A percentile compares a stretch with the other conserved stretches of the same genome.
Conservation (phyloP, 352 stramenopile genomes). For the Globisporangium recalcitrans region DNA sequence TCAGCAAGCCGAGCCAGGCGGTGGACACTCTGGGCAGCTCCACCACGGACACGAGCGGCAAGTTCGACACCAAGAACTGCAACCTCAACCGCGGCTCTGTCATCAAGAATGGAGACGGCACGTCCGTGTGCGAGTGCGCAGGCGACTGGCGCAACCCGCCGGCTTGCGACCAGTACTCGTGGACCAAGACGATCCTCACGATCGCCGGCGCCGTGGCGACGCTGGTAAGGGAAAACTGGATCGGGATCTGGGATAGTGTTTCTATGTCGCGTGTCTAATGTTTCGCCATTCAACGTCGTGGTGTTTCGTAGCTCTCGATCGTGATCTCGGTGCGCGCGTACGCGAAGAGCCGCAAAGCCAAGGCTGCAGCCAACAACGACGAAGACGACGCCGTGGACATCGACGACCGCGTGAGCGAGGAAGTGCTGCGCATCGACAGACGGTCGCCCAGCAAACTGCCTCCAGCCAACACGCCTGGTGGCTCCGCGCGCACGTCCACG, state of each 20-base stretch:
- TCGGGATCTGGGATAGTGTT: background rate
- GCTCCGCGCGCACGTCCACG: constrained; percentile 3
- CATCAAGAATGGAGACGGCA: constrained; percentile 31
- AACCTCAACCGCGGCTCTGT: constrained; percentile 47
- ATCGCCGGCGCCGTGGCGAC: constrained; percentile 53
- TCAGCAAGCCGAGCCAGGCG: constrained; percentile 4
- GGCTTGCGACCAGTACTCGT: constrained; percentile 38
- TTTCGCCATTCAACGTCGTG: no score
- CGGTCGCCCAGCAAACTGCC: constrained; percentile 9
- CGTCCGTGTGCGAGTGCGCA: constrained; percentile 43
- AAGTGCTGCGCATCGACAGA: constrained; percentile 13
- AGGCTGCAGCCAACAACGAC: background rate
- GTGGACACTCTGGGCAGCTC: constrained; percentile 16
- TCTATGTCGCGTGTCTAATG: constrained; percentile 1
- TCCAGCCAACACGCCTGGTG: background rate
- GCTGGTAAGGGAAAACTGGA: constrained; percentile 17
- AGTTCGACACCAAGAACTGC: constrained; percentile 34
- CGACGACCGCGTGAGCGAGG: constrained; percentile 15
- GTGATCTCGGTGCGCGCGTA: constrained; percentile 46
- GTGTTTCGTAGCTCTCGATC: constrained; percentile 54
- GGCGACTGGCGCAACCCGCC: constrained; percentile 59
- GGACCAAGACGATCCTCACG: constrained; percentile 56
- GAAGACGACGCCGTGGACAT: constrained; percentile 9
- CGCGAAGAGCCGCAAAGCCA: constrained; percentile 30
- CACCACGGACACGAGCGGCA: constrained; percentile 12